A percentile compares a stretch with the other conserved stretches of the same genome.
phyloP scores from a whole-genome alignment of 768 basidiomycete genomes.

The Russula earlei region DNA sequence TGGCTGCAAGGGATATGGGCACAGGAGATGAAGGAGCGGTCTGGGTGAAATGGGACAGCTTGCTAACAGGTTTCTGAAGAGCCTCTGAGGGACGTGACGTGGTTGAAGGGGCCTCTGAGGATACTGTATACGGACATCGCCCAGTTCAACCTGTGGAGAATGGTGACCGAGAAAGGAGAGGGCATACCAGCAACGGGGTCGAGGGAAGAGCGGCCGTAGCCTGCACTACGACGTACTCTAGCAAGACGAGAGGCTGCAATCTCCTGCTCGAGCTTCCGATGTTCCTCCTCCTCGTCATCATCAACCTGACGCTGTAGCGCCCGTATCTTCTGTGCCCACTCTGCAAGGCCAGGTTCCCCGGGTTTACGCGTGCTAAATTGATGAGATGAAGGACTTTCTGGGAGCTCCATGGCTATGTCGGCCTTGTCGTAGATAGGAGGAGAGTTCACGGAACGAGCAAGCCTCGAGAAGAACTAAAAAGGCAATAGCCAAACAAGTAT shows the following conservation, averaged over 20 bases:
- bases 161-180: background rate
- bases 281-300: constrained; percentile 70
- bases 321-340: constrained; percentile 77
- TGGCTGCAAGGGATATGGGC: constrained; percentile 66
- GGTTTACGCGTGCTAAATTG: constrained; percentile 29
- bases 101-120: background rate
- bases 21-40: constrained; percentile 24
- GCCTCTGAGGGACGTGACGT: background rate
- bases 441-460: too few relatives aligned
- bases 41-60: background rate
- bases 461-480: too few relatives aligned
- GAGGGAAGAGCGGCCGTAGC: constrained; percentile 30
- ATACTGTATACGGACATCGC: background rate
- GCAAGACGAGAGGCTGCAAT: constrained; percentile 43
- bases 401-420: constrained; percentile 13
- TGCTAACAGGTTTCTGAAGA: constrained; percentile 8
- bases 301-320: constrained; percentile 75
- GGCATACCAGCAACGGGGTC: constrained; percentile 27
- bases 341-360: constrained; percentile 54
- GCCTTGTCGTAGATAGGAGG: too few relatives aligned
- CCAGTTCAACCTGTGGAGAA: background rate
- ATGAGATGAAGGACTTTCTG: constrained; percentile 10
- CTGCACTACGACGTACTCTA: constrained; percentile 35
- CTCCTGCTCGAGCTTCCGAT: constrained; percentile 51
- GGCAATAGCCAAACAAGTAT: too few relatives aligned